Conservation (phyloP, 2,329 filamentous ascomycete genomes). For the Fusarium mexicanum region DNA sequence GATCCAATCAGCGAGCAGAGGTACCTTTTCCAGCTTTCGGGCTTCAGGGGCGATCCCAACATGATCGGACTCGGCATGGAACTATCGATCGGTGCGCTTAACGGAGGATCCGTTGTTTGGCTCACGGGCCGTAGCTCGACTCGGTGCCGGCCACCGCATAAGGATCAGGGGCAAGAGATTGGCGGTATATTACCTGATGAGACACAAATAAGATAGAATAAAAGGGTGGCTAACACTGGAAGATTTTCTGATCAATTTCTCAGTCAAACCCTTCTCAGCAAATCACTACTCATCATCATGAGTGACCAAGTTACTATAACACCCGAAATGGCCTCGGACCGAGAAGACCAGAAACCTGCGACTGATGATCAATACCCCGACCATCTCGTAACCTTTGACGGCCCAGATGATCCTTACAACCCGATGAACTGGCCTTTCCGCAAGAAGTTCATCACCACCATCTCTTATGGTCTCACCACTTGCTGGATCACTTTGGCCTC, state of each 20-base stretch:
- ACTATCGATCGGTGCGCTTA: accelerated
- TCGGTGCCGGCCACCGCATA: neutral
- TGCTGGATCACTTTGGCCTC: neutral
- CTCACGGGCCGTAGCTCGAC: too few relatives aligned
- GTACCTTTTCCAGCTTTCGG: neutral
- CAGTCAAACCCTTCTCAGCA: accelerated
- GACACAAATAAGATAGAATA: accelerated
- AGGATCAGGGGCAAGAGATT: neutral
- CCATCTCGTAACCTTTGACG: neutral
- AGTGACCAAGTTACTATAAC: neutral
- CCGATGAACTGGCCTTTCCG: neutral
- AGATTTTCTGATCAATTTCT: too few relatives aligned
- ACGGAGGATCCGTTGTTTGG: neutral
- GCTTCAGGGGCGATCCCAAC: neutral
- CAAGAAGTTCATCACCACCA: neutral
- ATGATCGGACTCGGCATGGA: neutral
- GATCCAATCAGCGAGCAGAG: neutral
- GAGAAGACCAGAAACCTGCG: neutral
- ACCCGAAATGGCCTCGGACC: neutral
- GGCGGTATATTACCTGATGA: neutral
- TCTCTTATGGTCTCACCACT: neutral
- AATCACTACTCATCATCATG: neutral
- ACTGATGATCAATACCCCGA: neutral
- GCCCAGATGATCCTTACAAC: neutral
- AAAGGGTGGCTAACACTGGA: neutral